Evolutionary conservation across 345 rosid species (phyloP), one percentile per base, ranked within the genome.

Genomic region (Viola odorata): DNA sequence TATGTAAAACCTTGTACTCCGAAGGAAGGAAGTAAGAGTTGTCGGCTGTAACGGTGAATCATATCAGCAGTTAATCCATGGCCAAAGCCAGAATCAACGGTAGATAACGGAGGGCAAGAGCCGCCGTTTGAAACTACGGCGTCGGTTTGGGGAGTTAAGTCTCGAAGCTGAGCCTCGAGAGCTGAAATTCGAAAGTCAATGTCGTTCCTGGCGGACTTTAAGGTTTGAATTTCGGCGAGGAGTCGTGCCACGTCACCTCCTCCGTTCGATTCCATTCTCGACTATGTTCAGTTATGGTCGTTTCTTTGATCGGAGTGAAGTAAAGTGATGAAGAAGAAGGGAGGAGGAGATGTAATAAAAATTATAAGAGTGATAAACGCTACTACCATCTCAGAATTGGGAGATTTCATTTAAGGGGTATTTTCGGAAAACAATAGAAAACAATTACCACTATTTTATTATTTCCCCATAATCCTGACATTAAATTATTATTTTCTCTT

Each of bases 11-110:
- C 97, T 86, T 84, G 68, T 68, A 94, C 84, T 61, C 96, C 97
- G 54, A 94, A 90, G 12, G 85, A 77, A 68, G 97, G 97, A 15
- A 94, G 95, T 68, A 94, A 60, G 66, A 90, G 81, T 37, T 94
- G 99, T 63, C 99, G 97, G 69, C 99, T 90, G 73, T 94, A 94
- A 64, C 99, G 83, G 77, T 88, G 78, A 52, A 94, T 77, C 73
- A 75, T 79, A 55, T 90, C 90, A 3, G 95, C 70, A 11, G 87
- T 67, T 6, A 92, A 70, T 0, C 84, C 96, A 10, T 88, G 84
- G 8, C 57, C 63, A 42, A 66, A 58, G 56, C 67, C 71, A 37
- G 78, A 67, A 37, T 61, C 79, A 45, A 53, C 58, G 64, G 62
- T 41, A 54, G 80, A 17, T 45, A 60, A 37, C 42, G 63, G 17